phyloP scores from a whole-genome alignment of 1,284 basidiomycete genomes.

The Rhizopogon hawkerae region DNA sequence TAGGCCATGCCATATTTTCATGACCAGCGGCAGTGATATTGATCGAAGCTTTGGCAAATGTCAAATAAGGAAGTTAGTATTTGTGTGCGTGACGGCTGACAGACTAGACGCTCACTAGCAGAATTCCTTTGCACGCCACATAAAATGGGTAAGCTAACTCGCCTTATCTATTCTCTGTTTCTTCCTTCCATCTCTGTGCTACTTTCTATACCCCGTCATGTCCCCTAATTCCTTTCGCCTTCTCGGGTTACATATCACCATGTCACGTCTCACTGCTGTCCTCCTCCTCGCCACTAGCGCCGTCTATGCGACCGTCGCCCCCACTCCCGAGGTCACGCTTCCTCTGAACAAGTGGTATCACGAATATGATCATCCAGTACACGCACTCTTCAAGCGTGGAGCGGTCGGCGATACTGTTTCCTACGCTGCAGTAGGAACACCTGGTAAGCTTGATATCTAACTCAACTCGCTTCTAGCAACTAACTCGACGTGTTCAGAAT shows the following conservation, averaged over 20 bases:
- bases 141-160: slow-evolving; percentile 18
- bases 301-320: slow-evolving; percentile 23
- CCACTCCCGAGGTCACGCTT: slow-evolving; percentile 19
- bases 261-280: slow-evolving; percentile 28
- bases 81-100: slow-evolving; percentile 10
- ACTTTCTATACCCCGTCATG: slow-evolving; percentile 15
- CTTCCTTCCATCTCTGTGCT: neutral
- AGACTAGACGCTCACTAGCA: slow-evolving; percentile 18
- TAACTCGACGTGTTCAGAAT: slow-evolving; percentile 34
- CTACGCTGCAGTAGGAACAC: slow-evolving; percentile 51
- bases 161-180: slow-evolving; percentile 6
- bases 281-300: slow-evolving; percentile 30
- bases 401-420: slow-evolving; percentile 33
- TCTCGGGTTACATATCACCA: slow-evolving; percentile 9
- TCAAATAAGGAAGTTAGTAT: slow-evolving; percentile 5
- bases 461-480: neutral
- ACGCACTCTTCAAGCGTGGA: slow-evolving; percentile 49
- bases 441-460: slow-evolving; percentile 32
- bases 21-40: slow-evolving; percentile 9
- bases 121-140: slow-evolving; percentile 17
- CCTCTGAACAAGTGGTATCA: slow-evolving; percentile 53
- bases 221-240: slow-evolving; percentile 9
- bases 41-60: too few relatives aligned
- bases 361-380: slow-evolving; percentile 44
- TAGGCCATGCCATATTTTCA: neutral